Base-by-base conservation (phyloP, 2,329 filamentous ascomycete species). In the Cadophora sp. region DNA sequence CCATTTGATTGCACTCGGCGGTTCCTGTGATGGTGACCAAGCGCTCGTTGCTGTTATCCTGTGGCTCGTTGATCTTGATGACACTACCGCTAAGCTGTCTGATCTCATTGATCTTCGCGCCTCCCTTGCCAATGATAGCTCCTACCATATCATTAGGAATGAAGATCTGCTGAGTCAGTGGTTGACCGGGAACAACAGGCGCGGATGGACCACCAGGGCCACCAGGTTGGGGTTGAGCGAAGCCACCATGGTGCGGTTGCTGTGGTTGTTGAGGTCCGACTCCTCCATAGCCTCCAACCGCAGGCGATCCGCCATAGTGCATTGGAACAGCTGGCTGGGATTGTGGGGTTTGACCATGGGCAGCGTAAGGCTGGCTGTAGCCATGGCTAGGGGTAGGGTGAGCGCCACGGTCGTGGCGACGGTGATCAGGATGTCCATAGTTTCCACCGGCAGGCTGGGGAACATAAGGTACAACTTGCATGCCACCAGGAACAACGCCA, bases 101-200 rank as follows among this genome's bases (percentile, higher is more conserved):
- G 73, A 99, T 99, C 82, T 99, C 96, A 79, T 99, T 99, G 86
- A 99, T 99, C 87, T 99, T 99, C 66, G 94, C 92, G 72, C 96
- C 96, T 70, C 96, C 96, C 83, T 99, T 99, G 77, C 96, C 96
- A 76, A 99, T 99, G 76, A 99, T 99, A 66, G 96, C 96, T 71
- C 96, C 96, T 64, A 99, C 96, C 96, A 99, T 98, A 78, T 99
- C 96, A 79, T 99, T 99, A 68, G 96, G 96, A 76, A 99, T 99
- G 83, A 92, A 99, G 74, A 99, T 99, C 81, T 99, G 96, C 81
- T 99, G 96, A 3, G 96, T 99, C 77, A 98, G 85, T 62, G 94
- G 93, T 72, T 93, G 91, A 62, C 92, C 93, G 50, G 92, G 90
- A 76, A 94, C 86, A 81, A 89, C 88, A 50, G 92, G 90, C 76